phyloP scores from a whole-genome alignment of 306 rosid genomes.

The Cucurbita ficifolia region DNA sequence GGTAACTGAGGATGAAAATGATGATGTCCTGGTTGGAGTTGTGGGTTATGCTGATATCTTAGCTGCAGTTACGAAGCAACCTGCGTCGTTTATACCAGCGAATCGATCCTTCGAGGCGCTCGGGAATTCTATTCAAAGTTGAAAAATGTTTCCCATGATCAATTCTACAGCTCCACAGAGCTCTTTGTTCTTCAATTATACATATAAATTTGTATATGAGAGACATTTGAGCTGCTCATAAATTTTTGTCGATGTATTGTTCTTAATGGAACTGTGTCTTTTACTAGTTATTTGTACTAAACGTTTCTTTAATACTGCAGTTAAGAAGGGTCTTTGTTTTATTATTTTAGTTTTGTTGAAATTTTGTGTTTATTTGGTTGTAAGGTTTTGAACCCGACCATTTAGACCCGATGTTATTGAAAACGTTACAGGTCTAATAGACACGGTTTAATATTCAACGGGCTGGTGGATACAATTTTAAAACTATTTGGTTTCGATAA shows the following conservation, averaged over 20 bases:
- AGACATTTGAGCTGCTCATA: not conserved
- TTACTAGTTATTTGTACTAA: not conserved
- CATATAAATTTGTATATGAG: not conserved
- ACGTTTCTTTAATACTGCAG: too few species aligned
- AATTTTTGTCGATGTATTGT: not conserved
- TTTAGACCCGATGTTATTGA: too few species aligned
- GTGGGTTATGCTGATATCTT: constrained; percentile 76
- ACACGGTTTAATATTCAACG: too few species aligned
- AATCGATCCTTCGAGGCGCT: constrained; percentile 33
- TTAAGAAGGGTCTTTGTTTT: too few species aligned
- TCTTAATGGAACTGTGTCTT: not conserved
- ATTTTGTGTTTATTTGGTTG: too few species aligned
- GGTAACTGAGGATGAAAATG: constrained; percentile 68
- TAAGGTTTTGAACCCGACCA: too few species aligned
- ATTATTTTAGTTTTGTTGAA: too few species aligned
- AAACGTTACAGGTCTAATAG: too few species aligned
- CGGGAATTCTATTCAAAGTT: constrained; percentile 38
- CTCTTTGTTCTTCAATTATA: not conserved
- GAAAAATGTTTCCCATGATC: constrained; percentile 5
- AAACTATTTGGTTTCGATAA: too few species aligned
- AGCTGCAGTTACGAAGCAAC: constrained; percentile 70
- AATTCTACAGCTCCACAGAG: not conserved
- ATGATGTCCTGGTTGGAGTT: constrained; percentile 71
- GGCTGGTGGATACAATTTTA: too few species aligned
- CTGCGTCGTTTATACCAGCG: constrained; percentile 21